A percentile compares a stretch with the other conserved stretches of the same genome.
Evolutionary conservation across 2,329 filamentous ascomycete genomes (phyloP).

Genomic region (Penicillium decumbens): DNA sequence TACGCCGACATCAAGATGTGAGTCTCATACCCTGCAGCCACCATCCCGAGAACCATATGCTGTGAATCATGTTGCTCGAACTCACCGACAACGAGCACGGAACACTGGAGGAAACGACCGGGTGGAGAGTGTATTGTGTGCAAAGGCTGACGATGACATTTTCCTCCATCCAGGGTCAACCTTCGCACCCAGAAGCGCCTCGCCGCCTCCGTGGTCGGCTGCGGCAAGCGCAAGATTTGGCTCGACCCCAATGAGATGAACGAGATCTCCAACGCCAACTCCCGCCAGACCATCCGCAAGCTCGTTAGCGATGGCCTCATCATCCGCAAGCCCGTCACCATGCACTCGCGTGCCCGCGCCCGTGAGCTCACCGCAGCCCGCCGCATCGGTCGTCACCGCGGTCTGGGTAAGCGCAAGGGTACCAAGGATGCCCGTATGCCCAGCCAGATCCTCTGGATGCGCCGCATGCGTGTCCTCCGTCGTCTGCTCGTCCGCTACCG

Average conservation of each 20-base stretch:
- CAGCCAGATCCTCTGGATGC: constrained; percentile 99
- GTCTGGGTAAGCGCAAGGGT: constrained; percentile 99
- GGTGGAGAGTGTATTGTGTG: constrained; percentile 13
- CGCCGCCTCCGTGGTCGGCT: constrained; percentile 95
- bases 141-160: constrained; percentile 33
- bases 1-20: constrained; percentile 46
- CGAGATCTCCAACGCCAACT: constrained; percentile 99
- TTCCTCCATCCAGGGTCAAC: constrained; percentile 73
- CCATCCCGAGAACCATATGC: constrained; percentile 12
- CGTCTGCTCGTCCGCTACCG: constrained; percentile 99
- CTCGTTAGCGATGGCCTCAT: constrained; percentile 99
- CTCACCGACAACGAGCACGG: constrained; percentile 4
- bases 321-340: constrained; percentile 99
- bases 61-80: not conserved
- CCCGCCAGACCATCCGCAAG: constrained; percentile 99
- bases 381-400: constrained; percentile 94
- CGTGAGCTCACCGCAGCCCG: constrained; percentile 91
- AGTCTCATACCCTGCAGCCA: constrained; percentile 32
- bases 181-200: constrained; percentile 99
- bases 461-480: constrained; percentile 97
- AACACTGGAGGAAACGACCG: constrained; percentile 9
- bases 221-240: constrained; percentile 99
- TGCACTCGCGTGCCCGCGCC: constrained; percentile 97
- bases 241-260: constrained; percentile 98
- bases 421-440: constrained; percentile 99